Conservation (phyloP, 371 early-diverging fungal species). For the Mortierella sp. region DNA sequence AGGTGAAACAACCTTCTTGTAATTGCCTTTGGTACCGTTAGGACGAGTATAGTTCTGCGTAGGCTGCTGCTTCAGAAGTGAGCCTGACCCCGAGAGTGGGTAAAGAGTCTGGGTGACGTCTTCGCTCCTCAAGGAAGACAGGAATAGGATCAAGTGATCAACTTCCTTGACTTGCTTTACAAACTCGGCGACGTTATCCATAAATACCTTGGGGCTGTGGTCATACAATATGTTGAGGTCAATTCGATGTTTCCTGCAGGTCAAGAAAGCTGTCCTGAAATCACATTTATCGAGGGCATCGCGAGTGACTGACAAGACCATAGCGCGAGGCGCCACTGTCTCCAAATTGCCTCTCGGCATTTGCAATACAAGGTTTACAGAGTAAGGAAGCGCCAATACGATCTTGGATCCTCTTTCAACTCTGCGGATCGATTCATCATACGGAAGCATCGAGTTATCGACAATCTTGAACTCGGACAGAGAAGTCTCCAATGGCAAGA, state of each 20-base stretch:
- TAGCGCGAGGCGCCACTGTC: slow-evolving; percentile 93
- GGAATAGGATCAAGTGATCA: slow-evolving; percentile 92
- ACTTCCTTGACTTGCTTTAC: slow-evolving; percentile 83
- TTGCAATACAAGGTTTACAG: slow-evolving; percentile 86
- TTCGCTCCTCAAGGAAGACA: slow-evolving; percentile 79
- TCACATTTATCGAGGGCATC: slow-evolving; percentile 75
- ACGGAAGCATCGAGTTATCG: slow-evolving; percentile 64
- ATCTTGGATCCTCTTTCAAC: slow-evolving; percentile 94
- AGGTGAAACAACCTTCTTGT: slow-evolving; percentile 27
- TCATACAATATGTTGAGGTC: slow-evolving; percentile 93
- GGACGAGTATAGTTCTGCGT: slow-evolving; percentile 11
- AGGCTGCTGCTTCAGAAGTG: slow-evolving; percentile 22
- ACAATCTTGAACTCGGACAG: slow-evolving; percentile 63
- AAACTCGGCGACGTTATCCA: slow-evolving; percentile 75
- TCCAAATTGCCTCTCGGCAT: slow-evolving; percentile 98
- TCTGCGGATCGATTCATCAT: slow-evolving; percentile 83
- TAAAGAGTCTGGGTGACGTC: slow-evolving; percentile 58
- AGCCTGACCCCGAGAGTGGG: slow-evolving; percentile 43
- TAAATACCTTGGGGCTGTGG: slow-evolving; percentile 77
- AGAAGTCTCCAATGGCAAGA: slow-evolving; percentile 62
- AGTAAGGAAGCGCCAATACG: slow-evolving; percentile 80
- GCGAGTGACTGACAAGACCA: slow-evolving; percentile 88
- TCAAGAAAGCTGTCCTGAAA: slow-evolving; percentile 85
- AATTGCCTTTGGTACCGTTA: slow-evolving; percentile 19
- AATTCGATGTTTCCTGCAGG: slow-evolving; percentile 92